phyloP scores from a whole-genome alignment of 129 eudicot genomes.

The Saposhnikovia divaricata region DNA sequence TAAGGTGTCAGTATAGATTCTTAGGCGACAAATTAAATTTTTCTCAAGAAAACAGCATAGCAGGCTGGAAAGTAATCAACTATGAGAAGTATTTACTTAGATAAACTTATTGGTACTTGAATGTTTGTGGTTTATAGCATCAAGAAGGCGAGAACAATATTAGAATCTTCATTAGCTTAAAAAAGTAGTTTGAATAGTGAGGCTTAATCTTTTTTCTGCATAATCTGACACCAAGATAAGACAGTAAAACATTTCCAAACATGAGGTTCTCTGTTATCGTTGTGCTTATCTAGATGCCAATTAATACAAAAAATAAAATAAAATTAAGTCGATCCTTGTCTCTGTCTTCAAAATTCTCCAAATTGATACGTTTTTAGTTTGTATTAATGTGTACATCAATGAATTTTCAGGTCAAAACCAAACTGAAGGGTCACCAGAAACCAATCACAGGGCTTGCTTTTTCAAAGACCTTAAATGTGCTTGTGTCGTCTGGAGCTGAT shows the following conservation, averaged over 20 bases:
- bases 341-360: background rate
- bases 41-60: background rate
- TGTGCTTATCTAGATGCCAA: background rate
- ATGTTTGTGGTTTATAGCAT: background rate
- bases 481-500: slow-evolving; percentile 82
- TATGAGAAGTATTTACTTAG: background rate
- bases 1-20: background rate
- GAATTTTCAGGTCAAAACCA: slow-evolving; percentile 51
- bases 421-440: slow-evolving; percentile 73
- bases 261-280: background rate
- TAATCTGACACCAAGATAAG: background rate
- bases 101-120: background rate
- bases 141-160: background rate
- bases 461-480: slow-evolving; percentile 49
- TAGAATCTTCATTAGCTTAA: background rate
- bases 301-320: background rate
- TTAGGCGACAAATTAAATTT: background rate
- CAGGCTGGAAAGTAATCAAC: background rate
- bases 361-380: background rate
- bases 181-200: background rate
- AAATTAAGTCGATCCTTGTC: background rate
- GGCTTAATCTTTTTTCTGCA: background rate
- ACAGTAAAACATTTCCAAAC: background rate
- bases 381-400: background rate
- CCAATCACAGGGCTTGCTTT: slow-evolving; percentile 78